These are phyloP conservation scores for Moesziomyces antarcticus DNA, from an alignment of 1,284 basidiomycete genomes.

Conservation along the genomic window DNA sequence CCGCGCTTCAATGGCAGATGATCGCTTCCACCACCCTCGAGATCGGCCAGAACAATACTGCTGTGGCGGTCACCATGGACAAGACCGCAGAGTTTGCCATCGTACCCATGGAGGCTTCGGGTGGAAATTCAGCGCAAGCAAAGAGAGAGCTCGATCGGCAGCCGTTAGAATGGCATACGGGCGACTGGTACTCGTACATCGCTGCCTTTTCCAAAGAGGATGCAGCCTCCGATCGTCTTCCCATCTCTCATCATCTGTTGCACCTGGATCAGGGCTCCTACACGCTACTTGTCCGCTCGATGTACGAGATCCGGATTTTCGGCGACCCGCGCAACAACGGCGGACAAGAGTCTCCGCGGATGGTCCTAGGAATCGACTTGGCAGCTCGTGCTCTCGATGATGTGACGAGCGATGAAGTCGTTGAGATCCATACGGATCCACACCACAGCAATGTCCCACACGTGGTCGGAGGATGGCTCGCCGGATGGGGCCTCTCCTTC, in stretches of 20 bases:
- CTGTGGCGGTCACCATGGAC: slow-evolving; percentile 32
- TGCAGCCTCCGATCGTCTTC: neutral
- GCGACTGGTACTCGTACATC: slow-evolving; percentile 55
- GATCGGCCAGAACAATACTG: slow-evolving; percentile 14
- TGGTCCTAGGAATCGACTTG: slow-evolving; percentile 36
- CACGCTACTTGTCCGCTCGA: slow-evolving; percentile 30
- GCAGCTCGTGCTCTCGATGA: slow-evolving; percentile 9
- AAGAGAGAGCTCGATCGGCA: neutral
- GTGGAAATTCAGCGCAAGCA: neutral
- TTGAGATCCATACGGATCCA: slow-evolving; percentile 20
- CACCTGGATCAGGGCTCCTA: slow-evolving; percentile 30
- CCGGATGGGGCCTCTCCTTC: slow-evolving; percentile 36
- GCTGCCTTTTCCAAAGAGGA: slow-evolving; percentile 19
- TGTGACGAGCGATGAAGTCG: neutral
- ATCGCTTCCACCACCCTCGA: slow-evolving; percentile 29
- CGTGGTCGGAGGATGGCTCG: slow-evolving; percentile 45
- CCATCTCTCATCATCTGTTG: slow-evolving; percentile 34
- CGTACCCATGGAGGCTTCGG: neutral
- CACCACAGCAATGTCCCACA: slow-evolving; percentile 42
- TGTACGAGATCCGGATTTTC: slow-evolving; percentile 54
- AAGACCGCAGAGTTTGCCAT: slow-evolving; percentile 46
- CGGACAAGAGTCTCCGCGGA: slow-evolving; percentile 20
- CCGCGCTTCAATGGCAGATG: slow-evolving; percentile 48
- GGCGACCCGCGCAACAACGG: slow-evolving; percentile 34
- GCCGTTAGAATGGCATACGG: slow-evolving; percentile 42